Evolutionary conservation across 1,284 basidiomycete genomes (phyloP).

Genomic region (Xerocomus nothofagi): DNA sequence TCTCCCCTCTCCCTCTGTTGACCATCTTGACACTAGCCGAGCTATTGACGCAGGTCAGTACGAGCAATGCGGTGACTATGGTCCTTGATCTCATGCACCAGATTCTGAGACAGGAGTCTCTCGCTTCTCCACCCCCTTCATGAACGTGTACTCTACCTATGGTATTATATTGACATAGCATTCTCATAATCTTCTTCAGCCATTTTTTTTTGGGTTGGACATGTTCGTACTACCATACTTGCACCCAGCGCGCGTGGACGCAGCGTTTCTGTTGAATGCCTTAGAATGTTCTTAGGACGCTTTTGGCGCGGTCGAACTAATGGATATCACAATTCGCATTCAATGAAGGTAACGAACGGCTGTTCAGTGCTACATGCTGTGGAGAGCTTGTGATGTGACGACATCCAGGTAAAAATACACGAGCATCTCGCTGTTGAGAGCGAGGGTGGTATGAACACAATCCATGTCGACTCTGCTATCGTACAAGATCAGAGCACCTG

Average conservation of each 20-base stretch:
- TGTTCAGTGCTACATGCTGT: constrained; percentile 30
- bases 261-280: constrained; percentile 15
- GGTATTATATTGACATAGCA: constrained; percentile 21
- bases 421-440: constrained; percentile 44
- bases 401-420: constrained; percentile 30
- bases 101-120: constrained; percentile 49
- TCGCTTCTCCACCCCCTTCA: constrained; percentile 58
- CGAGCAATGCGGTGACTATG: constrained; percentile 13
- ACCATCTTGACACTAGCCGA: constrained; percentile 43
- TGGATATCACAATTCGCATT: constrained; percentile 26
- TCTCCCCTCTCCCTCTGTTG: background rate
- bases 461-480: background rate
- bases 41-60: constrained; percentile 58
- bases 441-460: constrained; percentile 24
- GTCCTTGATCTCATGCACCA: constrained; percentile 34
- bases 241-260: constrained; percentile 18
- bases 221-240: constrained; percentile 25
- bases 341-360: background rate
- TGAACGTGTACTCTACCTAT: constrained; percentile 34
- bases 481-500: constrained; percentile 49
- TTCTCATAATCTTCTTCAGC: constrained; percentile 14
- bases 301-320: constrained; percentile 11
- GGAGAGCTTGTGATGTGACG: constrained; percentile 30
- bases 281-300: constrained; percentile 20
- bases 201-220: constrained; percentile 18